Conservation (phyloP, 1,139 yeast genomes). For the Diutina mesorugosa region DNA sequence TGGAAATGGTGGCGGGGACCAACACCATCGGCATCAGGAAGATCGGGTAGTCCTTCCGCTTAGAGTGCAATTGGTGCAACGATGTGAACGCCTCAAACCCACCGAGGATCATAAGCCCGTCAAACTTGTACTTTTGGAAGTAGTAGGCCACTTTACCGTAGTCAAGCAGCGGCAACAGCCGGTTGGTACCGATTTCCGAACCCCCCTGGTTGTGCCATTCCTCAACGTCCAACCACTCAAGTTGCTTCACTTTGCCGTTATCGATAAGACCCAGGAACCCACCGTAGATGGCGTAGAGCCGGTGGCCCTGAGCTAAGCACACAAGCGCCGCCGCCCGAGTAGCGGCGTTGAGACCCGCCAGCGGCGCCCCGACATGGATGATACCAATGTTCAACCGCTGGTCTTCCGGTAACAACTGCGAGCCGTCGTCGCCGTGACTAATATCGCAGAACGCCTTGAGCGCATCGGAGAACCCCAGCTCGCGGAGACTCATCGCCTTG, state of each 20-base stretch:
- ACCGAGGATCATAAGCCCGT: constrained; percentile 83
- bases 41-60: constrained; percentile 68
- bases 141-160: constrained; percentile 50
- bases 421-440: constrained; percentile 7
- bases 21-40: constrained; percentile 90
- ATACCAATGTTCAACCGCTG: constrained; percentile 19
- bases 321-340: constrained; percentile 85
- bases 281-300: constrained; percentile 74
- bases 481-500: constrained; percentile 77
- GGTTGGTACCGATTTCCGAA: constrained; percentile 89
- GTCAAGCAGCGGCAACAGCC: constrained; percentile 36
- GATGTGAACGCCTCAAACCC: constrained; percentile 92
- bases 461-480: constrained; percentile 67
- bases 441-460: constrained; percentile 6
- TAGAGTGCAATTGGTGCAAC: constrained; percentile 63
- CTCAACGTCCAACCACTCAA: constrained; percentile 78
- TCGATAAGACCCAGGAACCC: constrained; percentile 87
- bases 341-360: constrained; percentile 92
- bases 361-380: constrained; percentile 91
- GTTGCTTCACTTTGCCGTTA: constrained; percentile 62
- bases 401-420: constrained; percentile 6
- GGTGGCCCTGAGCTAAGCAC: constrained; percentile 85
- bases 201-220: constrained; percentile 92
- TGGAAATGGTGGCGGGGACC: constrained; percentile 92
- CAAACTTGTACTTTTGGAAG: constrained; percentile 72